Percentiles rank a stretch among this genome's conserved stretches.
These are phyloP conservation scores for Brachypodium distachyon DNA, from an alignment of 202 grass and related monocot species.

Conservation along the genomic window DNA sequence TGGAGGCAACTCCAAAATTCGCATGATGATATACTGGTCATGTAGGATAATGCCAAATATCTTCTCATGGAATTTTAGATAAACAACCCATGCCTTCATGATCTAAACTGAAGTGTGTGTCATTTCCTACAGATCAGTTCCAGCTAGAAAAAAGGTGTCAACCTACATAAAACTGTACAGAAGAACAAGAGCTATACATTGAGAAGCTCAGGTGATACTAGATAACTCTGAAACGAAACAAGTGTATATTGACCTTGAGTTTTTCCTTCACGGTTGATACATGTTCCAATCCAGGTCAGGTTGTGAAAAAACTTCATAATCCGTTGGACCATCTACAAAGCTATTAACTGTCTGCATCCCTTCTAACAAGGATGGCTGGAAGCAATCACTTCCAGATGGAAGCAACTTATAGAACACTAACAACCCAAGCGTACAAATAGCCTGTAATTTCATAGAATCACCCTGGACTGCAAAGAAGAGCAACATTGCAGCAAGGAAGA, in stretches of 20 bases:
- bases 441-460: slow-evolving; percentile 83
- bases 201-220: slow-evolving; percentile 8
- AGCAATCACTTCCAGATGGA: slow-evolving; percentile 57
- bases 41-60: not conserved
- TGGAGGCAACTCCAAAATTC: not conserved
- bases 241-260: slow-evolving; percentile 26
- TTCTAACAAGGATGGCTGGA: slow-evolving; percentile 80
- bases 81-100: not conserved
- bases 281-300: slow-evolving; percentile 84
- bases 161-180: slow-evolving; percentile 49
- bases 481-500: slow-evolving; percentile 87
- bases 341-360: slow-evolving; percentile 91
- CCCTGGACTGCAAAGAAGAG: slow-evolving; percentile 88
- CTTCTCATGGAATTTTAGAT: not conserved
- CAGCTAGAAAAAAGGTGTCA: slow-evolving; percentile 13
- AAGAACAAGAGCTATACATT: not conserved
- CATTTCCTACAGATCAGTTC: slow-evolving; percentile 9
- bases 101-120: not conserved
- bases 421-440: slow-evolving; percentile 79
- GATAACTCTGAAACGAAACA: slow-evolving; percentile 20
- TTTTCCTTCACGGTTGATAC: slow-evolving; percentile 66
- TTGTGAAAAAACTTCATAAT: slow-evolving; percentile 96
- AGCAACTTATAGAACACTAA: slow-evolving; percentile 85
- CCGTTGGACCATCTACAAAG: slow-evolving; percentile 86
- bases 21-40: not conserved